These are phyloP conservation scores for Solanum chiquidenum DNA, from an alignment of 257 asterid genomes.

Conservation along the genomic window DNA sequence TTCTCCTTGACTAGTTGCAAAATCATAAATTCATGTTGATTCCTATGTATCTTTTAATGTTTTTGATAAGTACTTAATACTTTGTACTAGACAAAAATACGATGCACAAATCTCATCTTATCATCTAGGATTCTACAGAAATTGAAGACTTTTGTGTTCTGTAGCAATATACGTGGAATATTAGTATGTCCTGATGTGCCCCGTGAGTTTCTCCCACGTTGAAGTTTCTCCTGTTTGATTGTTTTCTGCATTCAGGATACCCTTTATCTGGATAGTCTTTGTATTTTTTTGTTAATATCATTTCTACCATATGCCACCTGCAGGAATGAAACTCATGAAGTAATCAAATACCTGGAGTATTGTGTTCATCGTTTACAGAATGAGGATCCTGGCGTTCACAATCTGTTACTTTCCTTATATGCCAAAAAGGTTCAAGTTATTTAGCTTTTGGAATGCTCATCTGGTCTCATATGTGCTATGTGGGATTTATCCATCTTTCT, in stretches of 20 bases:
- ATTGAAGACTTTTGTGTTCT: background rate
- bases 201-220: background rate
- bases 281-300: background rate
- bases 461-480: background rate
- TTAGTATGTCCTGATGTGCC: background rate
- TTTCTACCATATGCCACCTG: slow-evolving; percentile 1
- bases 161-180: background rate
- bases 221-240: background rate
- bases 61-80: background rate
- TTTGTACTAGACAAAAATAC: background rate
- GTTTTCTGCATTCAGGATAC: background rate
- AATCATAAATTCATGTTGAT: background rate
- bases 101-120: background rate
- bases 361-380: slow-evolving; percentile 91
- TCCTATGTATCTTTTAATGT: background rate
- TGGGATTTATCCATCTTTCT: slow-evolving; percentile 1
- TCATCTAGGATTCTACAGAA: background rate
- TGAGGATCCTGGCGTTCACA: slow-evolving; percentile 95
- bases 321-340: slow-evolving; percentile 99
- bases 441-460: slow-evolving; percentile 3
- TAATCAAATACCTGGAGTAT: slow-evolving; percentile 83
- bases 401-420: slow-evolving; percentile 77
- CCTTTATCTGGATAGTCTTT: background rate
- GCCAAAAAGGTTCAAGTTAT: slow-evolving; percentile 68
- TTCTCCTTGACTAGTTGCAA: background rate